Conservation (phyloP, 768 basidiomycete genomes). For the Tylopilus vinaceipallidus region DNA sequence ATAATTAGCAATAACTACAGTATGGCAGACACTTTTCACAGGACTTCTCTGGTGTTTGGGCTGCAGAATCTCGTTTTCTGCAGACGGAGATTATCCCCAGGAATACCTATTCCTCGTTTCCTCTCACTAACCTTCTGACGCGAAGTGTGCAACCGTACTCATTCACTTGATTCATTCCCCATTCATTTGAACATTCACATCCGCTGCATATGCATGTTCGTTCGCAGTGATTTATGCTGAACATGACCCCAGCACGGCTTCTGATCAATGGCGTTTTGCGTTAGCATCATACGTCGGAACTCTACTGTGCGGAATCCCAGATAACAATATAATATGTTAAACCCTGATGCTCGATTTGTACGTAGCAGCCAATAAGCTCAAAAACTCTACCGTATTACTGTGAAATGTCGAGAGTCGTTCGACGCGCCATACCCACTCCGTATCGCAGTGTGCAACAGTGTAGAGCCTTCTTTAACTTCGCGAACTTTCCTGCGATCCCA, state of each 20-base stretch:
- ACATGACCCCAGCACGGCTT: not conserved
- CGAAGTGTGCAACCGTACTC: not conserved
- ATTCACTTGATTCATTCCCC: not conserved
- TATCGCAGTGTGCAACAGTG: conserved; percentile 1
- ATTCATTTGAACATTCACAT: not conserved
- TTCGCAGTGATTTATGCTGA: not conserved
- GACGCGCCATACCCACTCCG: conserved; percentile 2
- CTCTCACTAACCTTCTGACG: not conserved
- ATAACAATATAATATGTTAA: not conserved
- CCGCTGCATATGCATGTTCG: not conserved
- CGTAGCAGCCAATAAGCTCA: no score
- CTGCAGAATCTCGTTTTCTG: conserved; percentile 3
- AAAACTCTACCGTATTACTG: not conserved
- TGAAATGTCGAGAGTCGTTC: conserved; percentile 22
- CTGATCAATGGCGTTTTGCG: not conserved
- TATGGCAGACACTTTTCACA: not conserved
- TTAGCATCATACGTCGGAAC: not conserved
- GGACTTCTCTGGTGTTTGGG: not conserved
- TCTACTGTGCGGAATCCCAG: no score
- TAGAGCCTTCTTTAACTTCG: conserved; percentile 49
- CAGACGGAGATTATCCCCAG: conserved; percentile 19
- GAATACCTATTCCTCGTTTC: conserved; percentile 9
- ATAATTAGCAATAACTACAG: no score
- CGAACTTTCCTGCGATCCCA: conserved; percentile 45
- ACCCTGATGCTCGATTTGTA: not conserved